Conservation (phyloP, 2,329 filamentous ascomycete species). For the Sclerotinia nivalis region DNA sequence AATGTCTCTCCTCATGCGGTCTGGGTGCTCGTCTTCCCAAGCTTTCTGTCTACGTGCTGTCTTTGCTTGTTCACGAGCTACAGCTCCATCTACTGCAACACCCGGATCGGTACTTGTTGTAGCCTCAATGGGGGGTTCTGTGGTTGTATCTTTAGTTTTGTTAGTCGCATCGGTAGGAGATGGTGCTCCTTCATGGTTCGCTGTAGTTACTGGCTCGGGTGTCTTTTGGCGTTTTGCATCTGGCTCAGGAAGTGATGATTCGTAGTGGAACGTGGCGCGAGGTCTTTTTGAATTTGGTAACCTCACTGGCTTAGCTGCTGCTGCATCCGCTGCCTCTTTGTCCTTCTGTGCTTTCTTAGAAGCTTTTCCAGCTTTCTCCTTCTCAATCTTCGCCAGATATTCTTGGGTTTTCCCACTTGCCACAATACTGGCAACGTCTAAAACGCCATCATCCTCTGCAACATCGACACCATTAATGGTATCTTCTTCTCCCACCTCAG, state of each 20-base stretch:
- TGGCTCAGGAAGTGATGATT: constrained; percentile 56
- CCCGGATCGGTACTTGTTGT: constrained; percentile 24
- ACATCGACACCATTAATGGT: constrained; percentile 45
- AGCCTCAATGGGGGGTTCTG: constrained; percentile 26
- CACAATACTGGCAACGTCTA: constrained; percentile 84
- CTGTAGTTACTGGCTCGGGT: constrained; percentile 34
- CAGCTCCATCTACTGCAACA: constrained; percentile 32
- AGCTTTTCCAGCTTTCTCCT: constrained; percentile 58
- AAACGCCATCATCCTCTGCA: constrained; percentile 66
- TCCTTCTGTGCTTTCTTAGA: constrained; percentile 56
- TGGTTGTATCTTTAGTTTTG: constrained; percentile 15
- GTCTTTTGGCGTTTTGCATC: constrained; percentile 46
- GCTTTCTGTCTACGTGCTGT: constrained; percentile 38
- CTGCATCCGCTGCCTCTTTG: constrained; percentile 50
- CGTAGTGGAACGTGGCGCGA: constrained; percentile 71
- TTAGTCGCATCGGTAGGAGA: constrained; percentile 25
- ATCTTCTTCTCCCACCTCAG: constrained; percentile 42
- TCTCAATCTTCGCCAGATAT: constrained; percentile 80
- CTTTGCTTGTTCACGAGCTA: constrained; percentile 36
- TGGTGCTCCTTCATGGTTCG: constrained; percentile 27
- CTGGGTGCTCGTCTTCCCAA: constrained; percentile 45
- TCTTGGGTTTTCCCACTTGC: constrained; percentile 79
- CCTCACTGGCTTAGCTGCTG: constrained; percentile 56
- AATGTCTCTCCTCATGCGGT: constrained; percentile 63
- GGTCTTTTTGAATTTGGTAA: constrained; percentile 73